Evolutionary conservation across 1,284 basidiomycete genomes (phyloP), one percentile per base, ranked within the genome.

Genomic region (Pseudozyma hubeiensis): DNA sequence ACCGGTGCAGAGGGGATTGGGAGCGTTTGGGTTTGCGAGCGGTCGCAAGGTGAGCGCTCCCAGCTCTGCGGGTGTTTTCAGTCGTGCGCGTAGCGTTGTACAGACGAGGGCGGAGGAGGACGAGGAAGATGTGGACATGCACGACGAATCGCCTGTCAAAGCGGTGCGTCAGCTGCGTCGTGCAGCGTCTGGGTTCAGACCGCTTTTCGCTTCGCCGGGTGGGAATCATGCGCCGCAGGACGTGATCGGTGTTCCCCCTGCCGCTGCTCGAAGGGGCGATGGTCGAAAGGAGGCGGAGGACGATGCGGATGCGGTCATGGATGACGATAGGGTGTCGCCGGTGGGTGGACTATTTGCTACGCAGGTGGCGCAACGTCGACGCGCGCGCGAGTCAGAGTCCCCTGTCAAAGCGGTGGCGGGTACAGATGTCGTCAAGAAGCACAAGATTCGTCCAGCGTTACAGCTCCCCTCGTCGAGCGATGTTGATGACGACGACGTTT

Each of bases 301-400:
- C 6, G 61, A 56, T 14, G 62, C 39, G 35, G 57, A 68, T 33
- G 52, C 52, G 10, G 35, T 68, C 1, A 63, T 63, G 60, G 55
- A 68, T 11, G 60, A 55, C 29, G 53, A 40, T n/a, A 44, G 34
- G 3, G 19, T n/a, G 3, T 30, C 51, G 2, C 44, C 60, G 0
- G 52, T 57, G 0, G 72, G 72, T 0, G 72, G 72, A 7, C 19
- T 75, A 4, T 75, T 75, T 33, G 72, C 67, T 8, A 67, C 64
- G 1, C 49, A 75, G 51, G 49, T 73, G 10, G 47, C 53, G 29
- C 54, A 63, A 13, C 46, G 63, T 51, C 31, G 68, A 35, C 68
- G 63, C 8, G 54, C 55, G 14, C 46, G 63, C 14, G 56, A 69
- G 13, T 17, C 35, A n/a, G 43, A 41, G 7, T 39, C 53, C 7